These are phyloP conservation scores for Apiospora pterosperma DNA, from an alignment of 2,329 filamentous ascomycete genomes.

Conservation along the genomic window DNA sequence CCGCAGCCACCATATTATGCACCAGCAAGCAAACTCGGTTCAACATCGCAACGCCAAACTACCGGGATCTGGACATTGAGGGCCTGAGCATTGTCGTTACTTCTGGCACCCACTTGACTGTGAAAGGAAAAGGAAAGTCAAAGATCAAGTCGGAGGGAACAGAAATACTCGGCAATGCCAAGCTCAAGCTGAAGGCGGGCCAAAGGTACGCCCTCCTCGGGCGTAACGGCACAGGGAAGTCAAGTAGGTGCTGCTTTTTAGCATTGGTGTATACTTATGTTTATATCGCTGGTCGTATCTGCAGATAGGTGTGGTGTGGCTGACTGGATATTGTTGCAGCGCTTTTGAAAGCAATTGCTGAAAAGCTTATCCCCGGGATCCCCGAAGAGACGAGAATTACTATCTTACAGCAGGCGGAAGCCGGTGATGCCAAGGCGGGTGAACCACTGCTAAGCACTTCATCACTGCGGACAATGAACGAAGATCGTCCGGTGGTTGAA, in stretches of 20 bases:
- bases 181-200: constrained; percentile 68
- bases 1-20: constrained; percentile 53
- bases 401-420: constrained; percentile 65
- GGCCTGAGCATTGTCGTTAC: constrained; percentile 66
- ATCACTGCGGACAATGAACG: constrained; percentile 6
- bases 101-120: constrained; percentile 29
- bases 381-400: constrained; percentile 62
- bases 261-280: not conserved
- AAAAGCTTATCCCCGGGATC: constrained; percentile 76
- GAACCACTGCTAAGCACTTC: constrained; percentile 17
- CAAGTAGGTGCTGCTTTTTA: constrained; percentile 50
- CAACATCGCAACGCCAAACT: constrained; percentile 53
- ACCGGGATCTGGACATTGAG: constrained; percentile 66
- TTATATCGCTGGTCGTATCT: not conserved
- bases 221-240: constrained; percentile 80
- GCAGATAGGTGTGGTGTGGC: not conserved
- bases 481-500: constrained; percentile 52
- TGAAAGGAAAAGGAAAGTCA: constrained; percentile 43
- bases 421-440: constrained; percentile 29
- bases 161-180: constrained; percentile 70
- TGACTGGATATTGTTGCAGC: constrained; percentile 37
- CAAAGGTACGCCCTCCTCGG: constrained; percentile 76
- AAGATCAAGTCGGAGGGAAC: constrained; percentile 47
- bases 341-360: constrained; percentile 69
- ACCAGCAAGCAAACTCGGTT: constrained; percentile 67